A percentile compares a stretch with the other conserved stretches of the same genome.
These are phyloP conservation scores for Penicillium psychrosexuale DNA, from an alignment of 2,329 filamentous ascomycete species.

Conservation along the genomic window DNA sequence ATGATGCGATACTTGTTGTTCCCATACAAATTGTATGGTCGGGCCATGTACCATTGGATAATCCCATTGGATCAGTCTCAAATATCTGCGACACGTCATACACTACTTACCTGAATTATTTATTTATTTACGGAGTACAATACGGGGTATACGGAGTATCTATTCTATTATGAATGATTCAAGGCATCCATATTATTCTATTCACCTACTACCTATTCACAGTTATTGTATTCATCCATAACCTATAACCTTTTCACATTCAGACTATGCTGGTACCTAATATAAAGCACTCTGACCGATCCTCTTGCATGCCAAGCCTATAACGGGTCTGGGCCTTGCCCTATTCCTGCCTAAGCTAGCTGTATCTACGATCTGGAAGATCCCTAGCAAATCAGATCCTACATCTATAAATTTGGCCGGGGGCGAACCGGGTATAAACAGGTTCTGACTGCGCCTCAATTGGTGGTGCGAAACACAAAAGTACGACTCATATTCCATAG, in stretches of 20 bases:
- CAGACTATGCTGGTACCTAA: not conserved
- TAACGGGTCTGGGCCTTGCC: not conserved
- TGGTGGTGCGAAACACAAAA: not conserved
- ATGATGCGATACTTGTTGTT: slow-evolving; percentile 6
- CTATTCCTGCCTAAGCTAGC: slow-evolving; percentile 1
- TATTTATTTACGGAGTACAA: not conserved
- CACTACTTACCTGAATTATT: not conserved
- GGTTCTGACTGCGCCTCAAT: not conserved
- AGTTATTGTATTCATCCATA: no score
- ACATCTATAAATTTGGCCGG: not conserved
- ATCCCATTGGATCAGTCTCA: slow-evolving; percentile 8
- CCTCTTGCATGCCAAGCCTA: not conserved
- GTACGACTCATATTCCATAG: not conserved
- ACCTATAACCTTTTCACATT: no score
- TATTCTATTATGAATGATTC: not conserved
- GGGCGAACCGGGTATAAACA: not conserved
- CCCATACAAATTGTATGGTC: slow-evolving; percentile 1
- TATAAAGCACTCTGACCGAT: not conserved
- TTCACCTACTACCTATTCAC: not conserved
- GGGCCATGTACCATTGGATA: not conserved
- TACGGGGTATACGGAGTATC: not conserved
- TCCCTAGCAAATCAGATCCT: not conserved
- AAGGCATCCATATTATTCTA: not conserved
- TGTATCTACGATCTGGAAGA: not conserved
- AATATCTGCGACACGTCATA: slow-evolving; percentile 9